phyloP scores from a whole-genome alignment of 139 green algal genomes.

The Micractinium conductrix region DNA sequence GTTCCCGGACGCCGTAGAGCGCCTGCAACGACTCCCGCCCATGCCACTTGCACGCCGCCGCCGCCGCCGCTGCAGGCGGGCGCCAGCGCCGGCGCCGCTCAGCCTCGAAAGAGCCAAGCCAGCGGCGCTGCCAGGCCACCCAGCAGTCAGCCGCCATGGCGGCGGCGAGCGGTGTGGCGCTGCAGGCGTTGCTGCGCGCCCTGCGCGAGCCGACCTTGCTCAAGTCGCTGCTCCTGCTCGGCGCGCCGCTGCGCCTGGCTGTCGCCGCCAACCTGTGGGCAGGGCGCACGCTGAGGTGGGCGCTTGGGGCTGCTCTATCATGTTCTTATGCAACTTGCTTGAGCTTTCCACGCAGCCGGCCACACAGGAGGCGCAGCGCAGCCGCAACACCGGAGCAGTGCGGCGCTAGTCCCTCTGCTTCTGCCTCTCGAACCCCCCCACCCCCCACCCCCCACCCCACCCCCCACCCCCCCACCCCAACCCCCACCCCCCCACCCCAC shows the following conservation, averaged over 20 bases:
- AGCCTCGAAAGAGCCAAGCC: no score
- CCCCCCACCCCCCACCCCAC: not conserved
- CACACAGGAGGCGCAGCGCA: not conserved
- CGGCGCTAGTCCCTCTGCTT: not conserved
- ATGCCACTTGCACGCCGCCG: no score
- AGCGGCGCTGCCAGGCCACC: no score
- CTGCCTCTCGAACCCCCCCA: not conserved
- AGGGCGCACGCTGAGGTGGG: constrained; percentile 31
- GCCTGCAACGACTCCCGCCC: no score
- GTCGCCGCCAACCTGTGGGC: constrained; percentile 36
- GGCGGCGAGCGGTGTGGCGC: not conserved
- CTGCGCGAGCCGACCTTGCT: not conserved
- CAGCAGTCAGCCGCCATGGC: no score
- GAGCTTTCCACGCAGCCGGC: not conserved
- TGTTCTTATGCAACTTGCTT: not conserved
- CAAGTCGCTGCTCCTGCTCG: constrained; percentile 30
- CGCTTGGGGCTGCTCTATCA: no score
- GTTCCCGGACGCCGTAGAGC: no score
- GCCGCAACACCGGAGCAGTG: not conserved
- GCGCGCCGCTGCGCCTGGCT: constrained; percentile 22
- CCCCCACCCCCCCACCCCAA: not conserved
- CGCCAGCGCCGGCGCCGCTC: no score
- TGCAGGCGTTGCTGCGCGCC: not conserved
- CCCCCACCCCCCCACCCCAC: no score
- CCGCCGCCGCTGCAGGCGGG: no score